Evolutionary conservation across 176 grass and related monocot species (phyloP).

Genomic region (Zizania latifolia): DNA sequence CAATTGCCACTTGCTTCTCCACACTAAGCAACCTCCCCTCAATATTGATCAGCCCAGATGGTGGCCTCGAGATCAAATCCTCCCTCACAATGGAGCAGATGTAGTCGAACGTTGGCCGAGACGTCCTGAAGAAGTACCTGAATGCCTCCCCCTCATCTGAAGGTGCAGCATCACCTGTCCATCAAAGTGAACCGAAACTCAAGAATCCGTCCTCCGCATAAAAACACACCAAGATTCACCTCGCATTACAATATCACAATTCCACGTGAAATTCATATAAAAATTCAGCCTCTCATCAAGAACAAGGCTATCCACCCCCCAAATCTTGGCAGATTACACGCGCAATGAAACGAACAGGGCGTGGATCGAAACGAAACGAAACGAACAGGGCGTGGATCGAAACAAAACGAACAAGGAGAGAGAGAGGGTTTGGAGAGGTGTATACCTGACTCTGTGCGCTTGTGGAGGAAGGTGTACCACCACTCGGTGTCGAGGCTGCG

Average conservation of each 20-base stretch:
- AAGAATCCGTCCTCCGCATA: too few species aligned
- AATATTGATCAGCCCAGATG: slow-evolving; percentile 93
- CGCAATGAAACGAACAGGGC: too few species aligned
- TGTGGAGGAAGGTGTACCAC: slow-evolving; percentile 84
- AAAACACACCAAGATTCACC: slow-evolving; percentile 12
- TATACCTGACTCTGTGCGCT: slow-evolving; percentile 47
- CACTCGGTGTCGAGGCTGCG: slow-evolving; percentile 76
- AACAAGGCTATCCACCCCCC: background rate
- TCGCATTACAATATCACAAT: background rate
- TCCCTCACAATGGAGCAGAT: slow-evolving; percentile 92
- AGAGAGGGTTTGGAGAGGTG: too few species aligned
- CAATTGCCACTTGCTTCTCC: slow-evolving; percentile 98
- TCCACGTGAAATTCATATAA: background rate
- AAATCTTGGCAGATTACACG: slow-evolving; percentile 21
- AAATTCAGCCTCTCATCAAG: slow-evolving; percentile 1
- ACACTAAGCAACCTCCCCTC: slow-evolving; percentile 94
- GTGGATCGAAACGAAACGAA: too few species aligned
- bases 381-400: too few species aligned
- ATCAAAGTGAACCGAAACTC: slow-evolving; percentile 26
- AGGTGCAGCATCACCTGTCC: slow-evolving; percentile 47
- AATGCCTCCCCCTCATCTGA: slow-evolving; percentile 88
- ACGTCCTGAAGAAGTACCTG: slow-evolving; percentile 94
- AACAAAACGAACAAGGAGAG: too few species aligned
- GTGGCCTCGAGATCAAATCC: slow-evolving; percentile 90
- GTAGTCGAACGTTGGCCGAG: slow-evolving; percentile 87